A percentile compares a stretch with the other conserved stretches of the same genome.
phyloP scores from a whole-genome alignment of 331 rosid genomes.

The Acacia concinna region DNA sequence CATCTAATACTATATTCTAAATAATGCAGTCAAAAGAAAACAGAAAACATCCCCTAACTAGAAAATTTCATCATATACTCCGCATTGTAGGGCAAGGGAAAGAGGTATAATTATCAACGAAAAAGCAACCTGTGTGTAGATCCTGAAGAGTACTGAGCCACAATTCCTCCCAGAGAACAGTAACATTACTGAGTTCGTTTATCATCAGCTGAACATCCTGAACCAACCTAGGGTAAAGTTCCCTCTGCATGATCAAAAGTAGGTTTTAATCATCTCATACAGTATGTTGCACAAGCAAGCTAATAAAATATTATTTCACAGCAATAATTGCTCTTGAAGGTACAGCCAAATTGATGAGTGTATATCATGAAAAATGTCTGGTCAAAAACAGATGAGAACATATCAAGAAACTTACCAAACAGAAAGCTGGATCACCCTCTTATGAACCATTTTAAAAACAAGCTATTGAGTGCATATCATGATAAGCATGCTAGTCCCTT shows the following conservation, averaged over 20 bases:
- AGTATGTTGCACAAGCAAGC: conserved; percentile 28
- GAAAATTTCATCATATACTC: not conserved
- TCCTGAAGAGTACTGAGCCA: conserved; percentile 99
- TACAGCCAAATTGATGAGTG: conserved; percentile 7
- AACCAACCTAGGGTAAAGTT: conserved; percentile 78
- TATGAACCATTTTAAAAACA: not conserved
- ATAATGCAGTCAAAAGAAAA: conserved; percentile 25
- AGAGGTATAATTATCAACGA: conserved; percentile 30
- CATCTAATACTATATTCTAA: conserved; percentile 24
- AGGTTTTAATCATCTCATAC: conserved; percentile 32
- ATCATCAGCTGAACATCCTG: conserved; percentile 95
- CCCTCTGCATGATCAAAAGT: conserved; percentile 60
- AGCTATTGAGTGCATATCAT: not conserved
- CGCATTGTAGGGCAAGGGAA: conserved; percentile 3
- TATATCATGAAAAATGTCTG: conserved; percentile 1
- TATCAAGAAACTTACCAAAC: conserved; percentile 19
- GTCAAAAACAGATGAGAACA: not conserved
- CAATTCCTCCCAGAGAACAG: conserved; percentile 99
- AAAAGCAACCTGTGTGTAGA: conserved; percentile 78
- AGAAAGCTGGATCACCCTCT: conserved; percentile 22
- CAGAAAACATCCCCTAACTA: conserved; percentile 22
- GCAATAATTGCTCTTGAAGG: conserved; percentile 5
- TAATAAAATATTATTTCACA: conserved; percentile 20
- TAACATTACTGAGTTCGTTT: conserved; percentile 88
- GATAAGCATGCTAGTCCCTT: not conserved